A percentile compares a stretch with the other conserved stretches of the same genome.
phyloP scores from a whole-genome alignment of 805 yeast species.

The Ogataea paraovalis region DNA sequence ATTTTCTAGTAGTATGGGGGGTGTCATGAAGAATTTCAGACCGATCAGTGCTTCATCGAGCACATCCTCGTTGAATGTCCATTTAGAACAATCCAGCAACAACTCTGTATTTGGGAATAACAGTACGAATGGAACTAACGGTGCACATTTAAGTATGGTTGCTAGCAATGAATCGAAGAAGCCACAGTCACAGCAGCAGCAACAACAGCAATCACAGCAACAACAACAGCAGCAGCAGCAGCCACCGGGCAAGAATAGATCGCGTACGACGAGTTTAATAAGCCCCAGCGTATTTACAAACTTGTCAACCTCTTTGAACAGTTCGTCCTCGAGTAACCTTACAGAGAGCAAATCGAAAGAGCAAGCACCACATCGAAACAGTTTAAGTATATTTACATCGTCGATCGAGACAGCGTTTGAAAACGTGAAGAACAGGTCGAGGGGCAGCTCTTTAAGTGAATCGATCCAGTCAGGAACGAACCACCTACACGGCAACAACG shows the following conservation, averaged over 20 bases:
- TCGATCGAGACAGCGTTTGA: constrained; percentile 31
- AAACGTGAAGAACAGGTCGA: constrained; percentile 28
- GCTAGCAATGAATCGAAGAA: background rate
- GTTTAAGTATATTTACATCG: constrained; percentile 22
- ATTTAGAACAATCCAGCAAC: constrained; percentile 8
- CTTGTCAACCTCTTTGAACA: constrained; percentile 2
- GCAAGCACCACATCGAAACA: constrained; percentile 8
- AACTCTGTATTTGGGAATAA: constrained; percentile 2
- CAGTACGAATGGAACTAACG: background rate
- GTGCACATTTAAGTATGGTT: background rate
- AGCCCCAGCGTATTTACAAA: constrained; percentile 19
- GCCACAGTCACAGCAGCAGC: background rate
- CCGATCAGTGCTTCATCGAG: constrained; percentile 32
- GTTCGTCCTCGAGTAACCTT: background rate
- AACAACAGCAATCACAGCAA: background rate
- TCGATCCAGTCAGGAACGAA: constrained; percentile 2
- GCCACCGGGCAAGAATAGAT: constrained; percentile 19
- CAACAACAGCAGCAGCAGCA: background rate
- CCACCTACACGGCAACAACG: constrained; percentile 1
- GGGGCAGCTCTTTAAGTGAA: constrained; percentile 24
- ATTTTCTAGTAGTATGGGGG: constrained; percentile 31
- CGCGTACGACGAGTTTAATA: constrained; percentile 32
- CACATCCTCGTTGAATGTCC: constrained; percentile 26
- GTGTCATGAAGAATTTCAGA: constrained; percentile 33
- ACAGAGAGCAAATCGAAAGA: background rate